Evolutionary conservation across 2,329 filamentous ascomycete species (phyloP).

Genomic region (Zelopaecilomyces penicillatus): DNA sequence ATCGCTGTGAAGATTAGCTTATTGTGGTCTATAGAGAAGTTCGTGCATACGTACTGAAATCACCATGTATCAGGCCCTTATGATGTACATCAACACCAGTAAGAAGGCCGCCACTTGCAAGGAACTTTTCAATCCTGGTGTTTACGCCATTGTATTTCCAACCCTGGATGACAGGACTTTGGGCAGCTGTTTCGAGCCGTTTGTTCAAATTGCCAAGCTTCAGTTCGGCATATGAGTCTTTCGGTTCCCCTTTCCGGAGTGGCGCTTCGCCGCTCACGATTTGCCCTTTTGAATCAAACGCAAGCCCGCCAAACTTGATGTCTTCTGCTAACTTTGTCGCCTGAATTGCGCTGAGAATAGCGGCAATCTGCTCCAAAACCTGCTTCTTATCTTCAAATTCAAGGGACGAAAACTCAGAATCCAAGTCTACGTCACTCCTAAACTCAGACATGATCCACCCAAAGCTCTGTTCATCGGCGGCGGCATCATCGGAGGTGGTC

Average conservation of each 20-base stretch:
- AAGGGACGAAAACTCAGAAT: slow-evolving; percentile 12
- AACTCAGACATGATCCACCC: slow-evolving; percentile 19
- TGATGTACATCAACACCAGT: slow-evolving; percentile 9
- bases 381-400: slow-evolving; percentile 1
- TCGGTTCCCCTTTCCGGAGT: slow-evolving; percentile 10
- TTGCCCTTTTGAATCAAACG: slow-evolving; percentile 8
- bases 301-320: slow-evolving; percentile 14
- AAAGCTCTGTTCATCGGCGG: slow-evolving; percentile 6
- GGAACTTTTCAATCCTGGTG: slow-evolving; percentile 11
- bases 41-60: slow-evolving; percentile 16
- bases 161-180: slow-evolving; percentile 12
- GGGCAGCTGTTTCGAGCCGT: slow-evolving; percentile 6
- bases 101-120: slow-evolving; percentile 9
- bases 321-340: slow-evolving; percentile 9
- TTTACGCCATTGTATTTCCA: slow-evolving; percentile 12
- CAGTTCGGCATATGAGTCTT: slow-evolving; percentile 10
- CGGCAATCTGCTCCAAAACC: slow-evolving; percentile 16
- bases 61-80: slow-evolving; percentile 16
- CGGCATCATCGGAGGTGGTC: not conserved
- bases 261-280: slow-evolving; percentile 14
- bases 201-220: slow-evolving; percentile 9
- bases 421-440: slow-evolving; percentile 14
- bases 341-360: slow-evolving; percentile 13
- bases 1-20: slow-evolving; percentile 8
- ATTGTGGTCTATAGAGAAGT: too few relatives aligned